Evolutionary conservation across 2,329 filamentous ascomycete genomes (phyloP), one percentile per base, ranked within the genome.

Genomic region (Ploettnerulaceae sp.): DNA sequence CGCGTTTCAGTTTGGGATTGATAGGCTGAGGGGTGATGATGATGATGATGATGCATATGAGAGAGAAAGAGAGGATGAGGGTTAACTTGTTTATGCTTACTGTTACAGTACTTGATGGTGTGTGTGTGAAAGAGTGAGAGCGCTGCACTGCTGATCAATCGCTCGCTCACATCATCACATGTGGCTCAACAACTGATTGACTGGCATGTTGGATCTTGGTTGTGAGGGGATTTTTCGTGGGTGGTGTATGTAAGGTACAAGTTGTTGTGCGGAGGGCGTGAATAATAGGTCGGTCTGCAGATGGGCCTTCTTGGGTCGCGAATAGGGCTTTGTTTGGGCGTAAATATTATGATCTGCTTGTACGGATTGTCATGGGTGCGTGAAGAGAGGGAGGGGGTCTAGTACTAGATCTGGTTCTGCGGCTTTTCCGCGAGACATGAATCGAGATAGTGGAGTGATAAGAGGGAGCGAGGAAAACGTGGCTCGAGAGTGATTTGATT

Each of bases 281-380:
- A 48, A 45, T 48, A 43, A 35, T 34, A 44, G 32, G n/a, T n/a
- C n/a, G 44, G 46, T 35, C 35, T 33, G 45, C 35, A 42, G 32
- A 39, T 24, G 15, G 18, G 33, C 15, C 33, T 11, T n/a, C 8
- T 20, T 31, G 7, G 49, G 47, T 32, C 52, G 42, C 48, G 14
- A 8, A 45, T 45, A n/a, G 25, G 52, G 36, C 52, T 33, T 31
- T 55, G 39, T 53, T 49, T 20, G 22, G 39, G n/a, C n/a, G n/a
- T n/a, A n/a, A n/a, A n/a, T n/a, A 43, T 26, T 40, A 44, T 32
- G 35, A 39, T 43, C 15, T n/a, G 42, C 24, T 26, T 17, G 15
- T 17, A 32, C 7, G 8, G 18, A n/a, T n/a, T 15, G 25, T 34
- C 25, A 26, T 38, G 29, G 40, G 15, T n/a, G n/a, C n/a, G n/a